Evolutionary conservation across 805 yeast genomes (phyloP), one percentile per base, ranked within the genome.

Genomic region (Blastobotrys parvus): DNA sequence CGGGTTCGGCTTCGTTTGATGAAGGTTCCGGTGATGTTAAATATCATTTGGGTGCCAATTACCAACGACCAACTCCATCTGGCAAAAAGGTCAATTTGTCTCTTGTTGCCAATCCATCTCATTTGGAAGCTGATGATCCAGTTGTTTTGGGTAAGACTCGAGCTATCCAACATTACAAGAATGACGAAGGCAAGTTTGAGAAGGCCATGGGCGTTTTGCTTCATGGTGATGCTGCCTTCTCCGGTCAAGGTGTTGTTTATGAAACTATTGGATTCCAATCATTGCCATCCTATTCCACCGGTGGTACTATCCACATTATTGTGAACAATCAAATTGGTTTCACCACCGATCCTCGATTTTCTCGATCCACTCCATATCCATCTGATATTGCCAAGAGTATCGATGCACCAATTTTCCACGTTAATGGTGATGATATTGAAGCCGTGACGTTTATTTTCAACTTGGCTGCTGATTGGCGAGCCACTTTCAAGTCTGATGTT

Each of bases 11-110:
- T 58, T 81, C 82, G 57, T 78, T 82, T 56, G 95, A 87, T 65
- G 96, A 89, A 69, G 97, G 97, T 56, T 86, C 96, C 23, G 98
- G 98, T 69, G 99, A 92, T 70, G 98, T 92, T 59, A 92, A 92
- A 70, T 92, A 92, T 74, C 98, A 92, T 67, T 76, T 92, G 69
- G 98, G 99, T 74, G 90, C 92, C 96, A 90, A 92, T 74, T 92
- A 89, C 74, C 86, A 82, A 64, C 84, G 99, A 72, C 99, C 99
- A 65, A 92, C 99, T 44, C 94, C 97, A 37, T 84, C 95, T 21
- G 99, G 99, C 66, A 88, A 88, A 68, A 85, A 80, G 62, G 97
- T 92, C 53, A 89, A 89, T 71, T 71, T 92, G 59, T 89, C 97
- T 25, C 72, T 92, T 53, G 99, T 92, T 50, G 99, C 99, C 49